Percentiles rank a stretch among this genome's conserved stretches.
Conservation (phyloP, 2,329 filamentous ascomycete species). For the Alternaria arbusti region DNA sequence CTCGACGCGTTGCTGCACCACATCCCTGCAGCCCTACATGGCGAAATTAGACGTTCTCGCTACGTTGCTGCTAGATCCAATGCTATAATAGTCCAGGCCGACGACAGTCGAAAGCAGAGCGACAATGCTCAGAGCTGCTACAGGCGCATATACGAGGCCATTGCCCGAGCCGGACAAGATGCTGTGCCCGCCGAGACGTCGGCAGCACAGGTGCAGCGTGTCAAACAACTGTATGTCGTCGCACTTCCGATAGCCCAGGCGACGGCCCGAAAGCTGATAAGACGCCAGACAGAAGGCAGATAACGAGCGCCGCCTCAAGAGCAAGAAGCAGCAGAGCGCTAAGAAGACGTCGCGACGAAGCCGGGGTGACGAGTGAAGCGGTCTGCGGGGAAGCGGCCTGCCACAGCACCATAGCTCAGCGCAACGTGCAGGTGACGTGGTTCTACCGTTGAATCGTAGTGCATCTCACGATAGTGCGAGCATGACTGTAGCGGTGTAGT, state of each 20-base stretch:
- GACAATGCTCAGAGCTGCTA: slow-evolving; percentile 67
- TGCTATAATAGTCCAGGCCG: slow-evolving; percentile 66
- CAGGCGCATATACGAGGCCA: slow-evolving; percentile 61
- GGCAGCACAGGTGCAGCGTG: slow-evolving; percentile 60
- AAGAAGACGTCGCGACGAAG: slow-evolving; percentile 65
- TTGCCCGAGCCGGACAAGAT: slow-evolving; percentile 58
- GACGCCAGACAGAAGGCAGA: slow-evolving; percentile 59
- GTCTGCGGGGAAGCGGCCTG: slow-evolving; percentile 17
- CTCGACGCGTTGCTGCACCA: slow-evolving; percentile 59
- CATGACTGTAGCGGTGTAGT: slow-evolving; percentile 29
- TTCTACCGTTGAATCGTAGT: slow-evolving; percentile 14
- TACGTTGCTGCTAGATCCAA: slow-evolving; percentile 62
- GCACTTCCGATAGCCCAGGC: slow-evolving; percentile 17
- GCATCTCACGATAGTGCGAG: slow-evolving; percentile 20
- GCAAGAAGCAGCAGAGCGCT: slow-evolving; percentile 66
- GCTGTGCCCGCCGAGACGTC: slow-evolving; percentile 67
- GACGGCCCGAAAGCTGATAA: slow-evolving; percentile 29
- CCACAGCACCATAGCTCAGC: slow-evolving; percentile 10
- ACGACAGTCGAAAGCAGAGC: slow-evolving; percentile 67
- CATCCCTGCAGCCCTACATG: slow-evolving; percentile 62
- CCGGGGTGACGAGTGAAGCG: slow-evolving; percentile 39
- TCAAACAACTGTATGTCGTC: slow-evolving; percentile 63
- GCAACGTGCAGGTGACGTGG: slow-evolving; percentile 26
- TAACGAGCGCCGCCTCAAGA: slow-evolving; percentile 63
- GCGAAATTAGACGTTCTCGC: slow-evolving; percentile 58